These are phyloP conservation scores for Pneumocystis canis DNA, from an alignment of 1,139 yeast species.

Conservation along the genomic window DNA sequence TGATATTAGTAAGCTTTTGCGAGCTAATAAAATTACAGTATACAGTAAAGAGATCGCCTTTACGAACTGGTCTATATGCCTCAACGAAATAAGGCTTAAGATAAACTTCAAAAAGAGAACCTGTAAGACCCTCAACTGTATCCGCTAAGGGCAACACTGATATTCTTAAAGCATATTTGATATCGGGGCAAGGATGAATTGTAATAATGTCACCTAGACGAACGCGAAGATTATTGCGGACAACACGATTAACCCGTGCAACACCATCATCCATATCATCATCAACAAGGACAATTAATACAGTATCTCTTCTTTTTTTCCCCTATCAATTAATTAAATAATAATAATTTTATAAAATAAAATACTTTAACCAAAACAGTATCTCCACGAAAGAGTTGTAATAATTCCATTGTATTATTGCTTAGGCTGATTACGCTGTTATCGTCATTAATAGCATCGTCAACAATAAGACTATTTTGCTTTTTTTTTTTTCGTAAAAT, in stretches of 20 bases:
- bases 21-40: not conserved
- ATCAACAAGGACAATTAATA: slow-evolving; percentile 75
- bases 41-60: slow-evolving; percentile 90
- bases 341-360: not conserved
- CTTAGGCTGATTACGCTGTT: slow-evolving; percentile 92
- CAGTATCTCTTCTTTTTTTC: slow-evolving; percentile 95
- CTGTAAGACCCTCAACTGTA: slow-evolving; percentile 94
- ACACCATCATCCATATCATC: slow-evolving; percentile 95
- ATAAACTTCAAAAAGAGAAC: slow-evolving; percentile 91
- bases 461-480: slow-evolving; percentile 80
- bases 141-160: slow-evolving; percentile 96
- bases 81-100: slow-evolving; percentile 96
- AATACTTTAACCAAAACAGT: slow-evolving; percentile 68
- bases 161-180: slow-evolving; percentile 69
- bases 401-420: slow-evolving; percentile 84
- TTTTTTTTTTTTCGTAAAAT: slow-evolving; percentile 95
- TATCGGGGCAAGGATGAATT: slow-evolving; percentile 92
- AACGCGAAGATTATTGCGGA: slow-evolving; percentile 85
- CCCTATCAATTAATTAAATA: slow-evolving; percentile 30
- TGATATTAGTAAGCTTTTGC: not conserved
- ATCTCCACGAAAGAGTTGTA: slow-evolving; percentile 94
- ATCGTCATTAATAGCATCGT: slow-evolving; percentile 94
- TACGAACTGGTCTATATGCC: slow-evolving; percentile 96
- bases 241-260: slow-evolving; percentile 87
- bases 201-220: slow-evolving; percentile 86